Evolutionary conservation across 176 grass and related monocot species (phyloP), one percentile per base, ranked within the genome.

Genomic region (Raddia guianensis): DNA sequence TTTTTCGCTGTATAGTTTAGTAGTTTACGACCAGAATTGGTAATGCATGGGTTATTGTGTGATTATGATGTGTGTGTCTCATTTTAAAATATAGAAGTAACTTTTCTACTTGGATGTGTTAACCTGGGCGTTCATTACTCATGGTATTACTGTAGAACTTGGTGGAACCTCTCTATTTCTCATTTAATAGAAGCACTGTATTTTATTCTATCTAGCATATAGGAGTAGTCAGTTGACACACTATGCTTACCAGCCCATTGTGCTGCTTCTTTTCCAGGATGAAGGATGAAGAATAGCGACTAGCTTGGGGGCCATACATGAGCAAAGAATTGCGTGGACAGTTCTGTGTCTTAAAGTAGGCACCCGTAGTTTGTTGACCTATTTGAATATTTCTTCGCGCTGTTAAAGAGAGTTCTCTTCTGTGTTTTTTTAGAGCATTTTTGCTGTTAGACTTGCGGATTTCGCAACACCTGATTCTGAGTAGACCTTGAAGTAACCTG

Each of bases 391-490:
- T 78, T 57, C 21, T 37, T 42, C 55, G 12, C 70, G 59, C 71
- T 85, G 82, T 85, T 42, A 19, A 84, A 74, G 45, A 63, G 5
- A 43, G 65, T 77, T 64, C 37, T 55, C 13, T 14, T n/a, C 20
- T 61, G 34, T 34, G 20, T 14, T 62, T 15, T 52, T 51, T 6
- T 46, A 9, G 32, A 63, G 46, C 40, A 79, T 18, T 72, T 11
- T 9, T 64, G 46, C 56, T 45, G 45, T 73, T 71, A 70, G 45
- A 70, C 66, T 70, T 77, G 13, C 32, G 2, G 49, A 45, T 82
- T 16, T 64, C 8, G 64, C 2, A 11, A 48, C 42, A 73, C 18
- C 45, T 27, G 45, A 82, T 82, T 63, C 57, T 74, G 50, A 74
- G 60, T 74, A 67, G 59, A 74, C 62, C 69, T 73, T 86, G 12